Evolutionary conservation across 768 basidiomycete species (phyloP).

Genomic region (Filobasidium floriforme): DNA sequence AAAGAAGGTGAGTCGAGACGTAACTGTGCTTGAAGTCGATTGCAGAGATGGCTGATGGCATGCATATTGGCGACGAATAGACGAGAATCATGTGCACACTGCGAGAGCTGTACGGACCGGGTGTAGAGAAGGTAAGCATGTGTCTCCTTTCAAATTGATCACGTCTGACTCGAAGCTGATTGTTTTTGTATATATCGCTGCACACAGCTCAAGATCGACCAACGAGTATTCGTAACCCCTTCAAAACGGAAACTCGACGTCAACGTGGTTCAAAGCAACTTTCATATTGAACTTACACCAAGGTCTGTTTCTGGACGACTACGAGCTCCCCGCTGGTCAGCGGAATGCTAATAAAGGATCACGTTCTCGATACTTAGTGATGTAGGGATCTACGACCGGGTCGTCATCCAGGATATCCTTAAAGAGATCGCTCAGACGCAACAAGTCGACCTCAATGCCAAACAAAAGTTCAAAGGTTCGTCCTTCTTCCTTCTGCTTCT

Average conservation of each 20-base stretch:
- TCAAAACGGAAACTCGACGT: conserved; percentile 90
- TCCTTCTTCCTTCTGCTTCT: not conserved
- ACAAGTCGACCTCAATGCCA: conserved; percentile 90
- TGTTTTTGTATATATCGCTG: no score
- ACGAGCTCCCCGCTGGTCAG: not conserved
- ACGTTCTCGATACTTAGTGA: conserved; percentile 55
- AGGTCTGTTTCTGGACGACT: conserved; percentile 53
- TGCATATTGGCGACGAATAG: conserved; percentile 28
- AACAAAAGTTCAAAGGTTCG: conserved; percentile 90
- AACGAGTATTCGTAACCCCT: conserved; percentile 87
- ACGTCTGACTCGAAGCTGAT: no score
- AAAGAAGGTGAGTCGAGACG: conserved; percentile 59
- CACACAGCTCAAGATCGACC: conserved; percentile 86
- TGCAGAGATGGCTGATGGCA: not conserved
- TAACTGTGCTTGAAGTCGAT: not conserved
- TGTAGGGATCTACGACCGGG: conserved; percentile 87
- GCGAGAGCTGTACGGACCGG: conserved; percentile 77
- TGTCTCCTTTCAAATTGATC: no score
- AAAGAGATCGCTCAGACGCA: conserved; percentile 99
- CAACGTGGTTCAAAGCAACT: conserved; percentile 95
- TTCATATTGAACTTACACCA: conserved; percentile 93
- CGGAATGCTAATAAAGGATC: not conserved
- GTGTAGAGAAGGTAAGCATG: conserved; percentile 72
- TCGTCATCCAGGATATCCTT: conserved; percentile 90
- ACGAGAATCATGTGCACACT: conserved; percentile 86